Base-by-base conservation (phyloP, 306 rosid genomes). In the Trifolium pratense region DNA sequence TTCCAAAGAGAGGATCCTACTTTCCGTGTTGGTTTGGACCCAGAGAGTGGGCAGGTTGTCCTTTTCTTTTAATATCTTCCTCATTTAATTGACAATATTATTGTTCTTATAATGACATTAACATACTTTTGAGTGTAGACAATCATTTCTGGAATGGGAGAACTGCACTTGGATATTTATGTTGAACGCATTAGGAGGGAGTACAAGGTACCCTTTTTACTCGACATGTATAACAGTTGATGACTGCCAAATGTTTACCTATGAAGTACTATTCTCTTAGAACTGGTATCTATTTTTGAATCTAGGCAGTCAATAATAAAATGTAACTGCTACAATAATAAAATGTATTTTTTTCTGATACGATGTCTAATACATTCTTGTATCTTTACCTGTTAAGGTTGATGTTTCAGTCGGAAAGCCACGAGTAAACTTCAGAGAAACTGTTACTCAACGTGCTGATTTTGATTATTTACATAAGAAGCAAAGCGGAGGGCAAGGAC, bases 81-180 rank as follows among this genome's bases (percentile, higher is more conserved):
- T 77, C 40, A 12, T 37, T 49, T 0, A 39, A 20, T 52, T 71
- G 68, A 68, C 79, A 74, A 51, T 61, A 26, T 55, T 20, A 26
- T 68, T 34, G 9, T 82, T 61, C 76, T 20, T 69, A 32, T 32
- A 48, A 12, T 79, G 78, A 26, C 57, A 62, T 51, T 73, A 26
- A 25, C 75, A 42, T 67, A 37, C 56, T 49, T 34, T 65, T 75
- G 75, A 80, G 53, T 70, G 37, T 73, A 94, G 99, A 94, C 99
- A 15, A 94, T 94, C 80, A 94, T 94, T 75, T 94, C 99, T 34
- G 97, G 97, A 77, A 94, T 94, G 99, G 99, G 99, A 69, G 99
- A 94, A 82, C 83, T 94, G 81, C 99, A 94, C 85, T 88, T 94
- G 82, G 99, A 94, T 74, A 84, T 94, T 71, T 94, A 94, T 68